A percentile compares a stretch with the other conserved stretches of the same genome.
Evolutionary conservation across 129 eudicot species (phyloP).

Genomic region (Chrysanthemum makinoi): DNA sequence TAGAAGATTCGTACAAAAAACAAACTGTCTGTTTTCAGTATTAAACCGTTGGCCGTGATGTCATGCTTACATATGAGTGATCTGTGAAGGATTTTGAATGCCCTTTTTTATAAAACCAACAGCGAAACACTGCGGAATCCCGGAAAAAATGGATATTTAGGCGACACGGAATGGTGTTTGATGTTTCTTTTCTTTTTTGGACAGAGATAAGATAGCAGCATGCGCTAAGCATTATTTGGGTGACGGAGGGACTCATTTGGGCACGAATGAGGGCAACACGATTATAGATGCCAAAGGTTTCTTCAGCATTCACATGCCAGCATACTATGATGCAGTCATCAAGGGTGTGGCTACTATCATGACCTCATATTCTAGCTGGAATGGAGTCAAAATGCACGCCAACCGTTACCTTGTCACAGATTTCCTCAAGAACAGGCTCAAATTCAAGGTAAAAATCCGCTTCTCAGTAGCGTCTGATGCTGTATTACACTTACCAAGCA

Average conservation of each 20-base stretch:
- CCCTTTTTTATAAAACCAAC: no score
- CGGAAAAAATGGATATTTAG: background rate
- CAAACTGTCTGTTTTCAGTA: conserved; percentile 21
- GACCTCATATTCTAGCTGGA: conserved; percentile 70
- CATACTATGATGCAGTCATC: conserved; percentile 44
- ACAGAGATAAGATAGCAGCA: conserved; percentile 44
- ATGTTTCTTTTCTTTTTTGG: background rate
- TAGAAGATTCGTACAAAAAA: conserved; percentile 16
- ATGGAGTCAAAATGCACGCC: conserved; percentile 65
- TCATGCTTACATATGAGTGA: conserved; percentile 25
- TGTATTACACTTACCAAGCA: background rate
- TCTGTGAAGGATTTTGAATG: background rate
- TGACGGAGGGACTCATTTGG: conserved; percentile 62
- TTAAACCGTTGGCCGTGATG: conserved; percentile 5
- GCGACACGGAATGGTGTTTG: conserved; percentile 4
- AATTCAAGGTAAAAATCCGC: conserved; percentile 40
- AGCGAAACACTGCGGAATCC: no score
- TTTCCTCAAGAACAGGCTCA: conserved; percentile 44
- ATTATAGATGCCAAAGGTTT: conserved; percentile 36
- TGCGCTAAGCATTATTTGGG: conserved; percentile 66
- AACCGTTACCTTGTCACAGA: conserved; percentile 52
- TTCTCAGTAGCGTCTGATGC: background rate
- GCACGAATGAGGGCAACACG: conserved; percentile 56
- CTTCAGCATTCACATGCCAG: conserved; percentile 61
- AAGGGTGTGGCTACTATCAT: conserved; percentile 64